Percentiles rank a stretch among this genome's conserved stretches.
These are phyloP conservation scores for Pilaira anomala DNA, from an alignment of 192 early-diverging fungal genomes.

Conservation along the genomic window DNA sequence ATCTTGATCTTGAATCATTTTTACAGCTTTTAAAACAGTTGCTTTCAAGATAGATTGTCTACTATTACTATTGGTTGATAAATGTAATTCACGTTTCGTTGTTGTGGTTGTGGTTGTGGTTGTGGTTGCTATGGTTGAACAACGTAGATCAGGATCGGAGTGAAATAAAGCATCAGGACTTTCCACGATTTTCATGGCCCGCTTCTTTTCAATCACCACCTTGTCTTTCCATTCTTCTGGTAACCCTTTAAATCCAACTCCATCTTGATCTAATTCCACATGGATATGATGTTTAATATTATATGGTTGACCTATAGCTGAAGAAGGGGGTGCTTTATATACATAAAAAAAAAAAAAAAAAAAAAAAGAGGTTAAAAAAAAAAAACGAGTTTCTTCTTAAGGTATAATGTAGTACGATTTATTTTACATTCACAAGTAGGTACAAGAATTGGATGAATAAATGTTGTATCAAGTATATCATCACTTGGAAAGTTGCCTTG, in stretches of 20 bases:
- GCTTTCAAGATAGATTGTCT: conserved; percentile 5
- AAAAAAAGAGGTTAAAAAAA: background rate
- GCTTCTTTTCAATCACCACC: background rate
- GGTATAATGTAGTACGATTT: background rate
- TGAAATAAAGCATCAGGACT: background rate
- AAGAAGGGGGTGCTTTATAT: conserved; percentile 15
- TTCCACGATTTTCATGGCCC: background rate
- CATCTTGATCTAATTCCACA: conserved; percentile 39
- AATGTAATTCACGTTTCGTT: conserved; percentile 7
- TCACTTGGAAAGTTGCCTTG: conserved; percentile 48
- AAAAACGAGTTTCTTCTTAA: background rate
- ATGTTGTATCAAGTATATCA: conserved; percentile 50
- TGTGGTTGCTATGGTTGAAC: too few species aligned
- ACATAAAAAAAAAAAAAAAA: background rate
- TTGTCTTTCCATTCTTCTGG: conserved; percentile 46
- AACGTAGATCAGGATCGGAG: background rate
- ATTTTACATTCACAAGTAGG: conserved; percentile 25
- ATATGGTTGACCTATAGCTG: conserved; percentile 46
- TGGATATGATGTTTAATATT: conserved; percentile 51
- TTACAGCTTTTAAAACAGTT: conserved; percentile 2
- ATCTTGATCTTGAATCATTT: background rate
- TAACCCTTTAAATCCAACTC: conserved; percentile 33
- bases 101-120: too few species aligned
- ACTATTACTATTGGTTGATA: conserved; percentile 10
- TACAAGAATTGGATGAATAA: conserved; percentile 52